Conservation (phyloP, 139 green algal species). For the Volvox africanus region DNA sequence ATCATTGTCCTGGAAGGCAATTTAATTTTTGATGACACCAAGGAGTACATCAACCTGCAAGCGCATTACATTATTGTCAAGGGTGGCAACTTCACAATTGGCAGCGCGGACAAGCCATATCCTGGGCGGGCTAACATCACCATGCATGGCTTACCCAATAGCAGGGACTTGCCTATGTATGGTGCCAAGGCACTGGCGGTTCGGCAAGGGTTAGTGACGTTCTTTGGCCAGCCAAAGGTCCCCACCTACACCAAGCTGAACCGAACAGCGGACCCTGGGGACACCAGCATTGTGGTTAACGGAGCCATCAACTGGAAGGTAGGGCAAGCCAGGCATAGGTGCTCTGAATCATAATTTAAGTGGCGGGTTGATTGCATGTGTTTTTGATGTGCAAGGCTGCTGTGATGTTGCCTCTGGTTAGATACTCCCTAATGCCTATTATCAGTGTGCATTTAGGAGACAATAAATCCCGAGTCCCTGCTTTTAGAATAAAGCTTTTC, state of each 20-base stretch:
- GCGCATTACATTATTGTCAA: constrained; percentile 73
- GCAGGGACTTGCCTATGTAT: constrained; percentile 74
- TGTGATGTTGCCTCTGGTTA: no score
- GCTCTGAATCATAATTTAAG: no score
- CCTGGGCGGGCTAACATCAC: constrained; percentile 70
- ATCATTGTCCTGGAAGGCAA: constrained; percentile 69
- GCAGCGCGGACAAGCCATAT: constrained; percentile 58
- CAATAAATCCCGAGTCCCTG: no score
- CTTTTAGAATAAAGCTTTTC: background rate
- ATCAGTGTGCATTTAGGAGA: no score
- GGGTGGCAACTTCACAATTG: constrained; percentile 69
- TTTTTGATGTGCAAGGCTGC: no score
- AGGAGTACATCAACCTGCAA: constrained; percentile 55
- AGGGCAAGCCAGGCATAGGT: background rate
- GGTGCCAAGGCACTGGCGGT: constrained; percentile 76
- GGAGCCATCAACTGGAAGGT: constrained; percentile 58
- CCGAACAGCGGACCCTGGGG: constrained; percentile 39
- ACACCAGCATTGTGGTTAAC: constrained; percentile 59
- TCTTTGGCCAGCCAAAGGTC: constrained; percentile 70
- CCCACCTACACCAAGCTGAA: constrained; percentile 75
- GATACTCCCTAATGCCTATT: no score
- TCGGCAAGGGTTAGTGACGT: constrained; percentile 64
- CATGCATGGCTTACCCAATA: constrained; percentile 66
- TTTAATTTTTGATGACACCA: constrained; percentile 67
- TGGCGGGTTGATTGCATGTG: no score